Base-by-base conservation (phyloP, 2,329 filamentous ascomycete genomes). In the Fusarium luffae region DNA sequence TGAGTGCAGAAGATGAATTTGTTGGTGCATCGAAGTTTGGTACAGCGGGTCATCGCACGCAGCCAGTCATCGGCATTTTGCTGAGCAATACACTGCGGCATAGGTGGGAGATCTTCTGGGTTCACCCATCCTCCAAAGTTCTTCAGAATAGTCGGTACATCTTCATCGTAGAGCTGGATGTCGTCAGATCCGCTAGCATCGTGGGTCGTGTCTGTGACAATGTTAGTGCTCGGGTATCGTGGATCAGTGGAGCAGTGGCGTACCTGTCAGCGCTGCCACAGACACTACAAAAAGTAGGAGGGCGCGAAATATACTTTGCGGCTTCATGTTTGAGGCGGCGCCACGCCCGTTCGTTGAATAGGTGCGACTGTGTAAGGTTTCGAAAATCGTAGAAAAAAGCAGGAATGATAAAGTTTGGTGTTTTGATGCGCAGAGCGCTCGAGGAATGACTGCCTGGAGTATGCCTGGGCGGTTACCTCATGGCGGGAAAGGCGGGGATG, bases 11-110 rank as follows among this genome's bases (percentile, higher is more conserved):
- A 51, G 19, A 49, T 41, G 18, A 71, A 69, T 2, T 66, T 7
- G 10, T 69, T 54, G 11, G 59, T 71, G 41, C 68, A 71, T 19
- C 60, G 57, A 27, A 52, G 42, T 9, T 16, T 19, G 25, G 68
- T 71, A 12, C 68, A 71, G 28, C 28, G 47, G 4, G 57, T 66
- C 68, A 71, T 71, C 13, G 50, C 18, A 18, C n/a, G 42, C 4
- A 71, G 21, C 68, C 68, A 71, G 19, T 30, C 18, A 1, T 47
- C 30, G 7, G 46, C 52, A 21, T 71, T 57, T 13, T 71, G 68
- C 13, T 71, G 64, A 2, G 54, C 44, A 27, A 71, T 58, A 18
- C 65, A 71, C 25, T 71, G 69, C 2, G 69, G 68, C 69, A 66
- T 71, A 1, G 69, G 60, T 1, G 34, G 7, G 2, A 71, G 16